Evolutionary conservation across 148 eudicot genomes (phyloP), one percentile per base, ranked within the genome.

Genomic region (Euryodendron excelsum): DNA sequence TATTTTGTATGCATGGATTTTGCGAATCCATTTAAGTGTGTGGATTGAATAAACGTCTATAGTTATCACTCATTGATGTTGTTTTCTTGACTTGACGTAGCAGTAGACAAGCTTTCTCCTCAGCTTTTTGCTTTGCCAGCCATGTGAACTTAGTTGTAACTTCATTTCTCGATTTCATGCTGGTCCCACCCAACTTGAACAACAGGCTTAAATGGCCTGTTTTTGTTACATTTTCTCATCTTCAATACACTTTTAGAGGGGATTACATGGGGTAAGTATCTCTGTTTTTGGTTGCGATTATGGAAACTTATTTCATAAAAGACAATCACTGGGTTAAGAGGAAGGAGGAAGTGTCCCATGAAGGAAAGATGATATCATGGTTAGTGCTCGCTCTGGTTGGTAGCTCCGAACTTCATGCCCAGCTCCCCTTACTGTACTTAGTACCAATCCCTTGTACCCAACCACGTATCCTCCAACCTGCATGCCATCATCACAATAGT

Each of bases 341-440:
- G 33, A 52, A 61, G 31, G 73, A n/a, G 56, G 85, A 18, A 83
- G 79, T 33, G 20, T 76, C 9, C 82, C 77, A 3, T 62, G 31
- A 55, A 79, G 79, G 56, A 79, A 79, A 4, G 80, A 79, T 69
- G 77, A 79, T 36, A 75, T 69, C 77, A 75, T 75, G 61, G 39
- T 2, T 11, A 72, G 17, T 3, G 79, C 82, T 70, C 85, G 31
- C 18, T 63, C 74, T 27, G 82, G 85, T 62, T 81, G 77, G 75
- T 81, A 70, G 72, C 80, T 76, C 37, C 80, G 84, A 77, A 81
- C 84, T 20, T 15, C 17, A 73, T 78, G 81, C n/a, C 80, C 73
- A 44, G 84, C 73, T 44, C 84, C 81, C 69, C 77, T 47, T 30
- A 78, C 74, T 27, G 78, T 82, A 14, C 44, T 13, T 2, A 78